phyloP scores from a whole-genome alignment of 1,139 yeast genomes.

The Yamadazyma friedrichii region DNA sequence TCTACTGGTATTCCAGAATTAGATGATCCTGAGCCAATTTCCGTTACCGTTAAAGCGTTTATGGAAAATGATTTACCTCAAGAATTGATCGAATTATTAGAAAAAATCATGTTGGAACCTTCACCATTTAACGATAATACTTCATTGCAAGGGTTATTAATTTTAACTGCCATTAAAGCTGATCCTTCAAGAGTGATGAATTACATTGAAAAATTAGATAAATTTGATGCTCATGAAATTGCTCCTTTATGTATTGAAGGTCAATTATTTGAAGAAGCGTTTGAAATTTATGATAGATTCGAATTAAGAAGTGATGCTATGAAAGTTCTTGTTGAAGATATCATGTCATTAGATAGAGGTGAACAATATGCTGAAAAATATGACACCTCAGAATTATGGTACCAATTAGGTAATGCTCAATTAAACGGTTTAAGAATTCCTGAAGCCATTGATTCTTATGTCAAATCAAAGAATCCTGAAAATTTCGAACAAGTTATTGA shows the following conservation, averaged over 20 bases:
- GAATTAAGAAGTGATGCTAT: constrained; percentile 78
- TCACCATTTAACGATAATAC: constrained; percentile 96
- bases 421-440: constrained; percentile 89
- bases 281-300: constrained; percentile 85
- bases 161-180: constrained; percentile 93
- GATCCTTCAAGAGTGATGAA: constrained; percentile 82
- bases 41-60: constrained; percentile 93
- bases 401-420: constrained; percentile 94
- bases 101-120: constrained; percentile 94
- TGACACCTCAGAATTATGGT: constrained; percentile 87
- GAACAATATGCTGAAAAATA: constrained; percentile 89
- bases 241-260: constrained; percentile 91
- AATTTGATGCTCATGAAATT: constrained; percentile 90
- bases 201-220: constrained; percentile 86
- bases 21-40: constrained; percentile 92
- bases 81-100: constrained; percentile 90
- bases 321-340: constrained; percentile 87
- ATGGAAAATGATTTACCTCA: constrained; percentile 93
- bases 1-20: constrained; percentile 97
- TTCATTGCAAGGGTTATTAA: constrained; percentile 87
- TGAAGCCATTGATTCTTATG: constrained; percentile 87
- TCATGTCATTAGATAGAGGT: constrained; percentile 93
- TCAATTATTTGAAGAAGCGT: constrained; percentile 89
- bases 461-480: constrained; percentile 87
- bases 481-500: constrained; percentile 92